Conservation (phyloP, 495 filamentous ascomycete genomes). For the Lasiosphaeria hispida region DNA sequence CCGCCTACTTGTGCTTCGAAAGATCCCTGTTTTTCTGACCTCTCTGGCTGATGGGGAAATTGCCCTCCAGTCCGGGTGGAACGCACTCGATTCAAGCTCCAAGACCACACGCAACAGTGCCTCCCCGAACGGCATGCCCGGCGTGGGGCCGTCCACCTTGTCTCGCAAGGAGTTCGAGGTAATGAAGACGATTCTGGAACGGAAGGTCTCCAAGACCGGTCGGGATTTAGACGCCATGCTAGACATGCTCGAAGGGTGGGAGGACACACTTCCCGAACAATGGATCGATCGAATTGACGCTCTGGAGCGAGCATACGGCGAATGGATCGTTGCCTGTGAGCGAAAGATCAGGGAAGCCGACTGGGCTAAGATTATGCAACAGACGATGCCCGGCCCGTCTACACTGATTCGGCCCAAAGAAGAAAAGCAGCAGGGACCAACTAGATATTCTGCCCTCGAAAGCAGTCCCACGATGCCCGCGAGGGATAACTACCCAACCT, state of each 20-base stretch:
- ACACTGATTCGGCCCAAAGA: not conserved
- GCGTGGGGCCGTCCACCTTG: conserved; percentile 23
- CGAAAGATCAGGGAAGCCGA: conserved; percentile 37
- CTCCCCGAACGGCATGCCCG: conserved; percentile 11
- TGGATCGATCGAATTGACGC: conserved; percentile 86
- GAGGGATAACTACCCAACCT: not conserved
- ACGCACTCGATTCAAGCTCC: conserved; percentile 45
- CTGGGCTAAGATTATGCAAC: conserved; percentile 17
- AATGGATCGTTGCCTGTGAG: conserved; percentile 61
- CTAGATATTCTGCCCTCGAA: too few relatives aligned
- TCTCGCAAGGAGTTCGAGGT: conserved; percentile 57
- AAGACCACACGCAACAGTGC: not conserved
- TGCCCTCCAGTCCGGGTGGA: conserved; percentile 62
- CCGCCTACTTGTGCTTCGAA: conserved; percentile 68
- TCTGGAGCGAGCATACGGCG: conserved; percentile 74
- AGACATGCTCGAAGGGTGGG: conserved; percentile 75
- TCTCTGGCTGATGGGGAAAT: conserved; percentile 62
- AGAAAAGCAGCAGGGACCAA: not conserved
- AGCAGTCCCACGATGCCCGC: too few relatives aligned
- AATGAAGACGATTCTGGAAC: conserved; percentile 61
- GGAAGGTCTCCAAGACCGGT: conserved; percentile 68
- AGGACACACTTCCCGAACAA: conserved; percentile 76
- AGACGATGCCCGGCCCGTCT: not conserved
- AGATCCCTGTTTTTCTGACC: conserved; percentile 65
- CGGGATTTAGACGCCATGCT: conserved; percentile 76